A percentile compares a stretch with the other conserved stretches of the same genome.
These are phyloP conservation scores for Penicillium coffeae DNA, from an alignment of 495 filamentous ascomycete genomes.

Conservation along the genomic window DNA sequence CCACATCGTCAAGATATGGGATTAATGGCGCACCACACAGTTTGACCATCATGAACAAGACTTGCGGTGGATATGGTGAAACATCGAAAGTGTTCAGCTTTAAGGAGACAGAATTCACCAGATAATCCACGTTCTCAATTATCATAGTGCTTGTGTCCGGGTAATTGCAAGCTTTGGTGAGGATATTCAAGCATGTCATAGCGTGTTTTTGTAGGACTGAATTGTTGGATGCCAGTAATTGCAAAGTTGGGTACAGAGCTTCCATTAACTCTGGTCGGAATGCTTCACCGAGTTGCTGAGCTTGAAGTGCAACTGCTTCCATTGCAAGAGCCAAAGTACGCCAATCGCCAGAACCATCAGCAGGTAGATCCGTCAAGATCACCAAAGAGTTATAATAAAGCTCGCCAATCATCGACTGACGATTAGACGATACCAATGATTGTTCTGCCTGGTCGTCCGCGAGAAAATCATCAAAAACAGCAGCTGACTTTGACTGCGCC, in stretches of 20 bases:
- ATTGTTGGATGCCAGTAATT: conserved; percentile 74
- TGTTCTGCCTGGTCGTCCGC: conserved; percentile 36
- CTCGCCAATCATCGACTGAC: conserved; percentile 63
- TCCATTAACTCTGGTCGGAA: conserved; percentile 89
- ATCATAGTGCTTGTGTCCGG: conserved; percentile 69
- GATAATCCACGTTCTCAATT: conserved; percentile 91
- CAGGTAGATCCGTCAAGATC: conserved; percentile 51
- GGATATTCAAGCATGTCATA: conserved; percentile 74
- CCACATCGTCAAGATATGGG: conserved; percentile 87
- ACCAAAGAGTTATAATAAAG: conserved; percentile 74
- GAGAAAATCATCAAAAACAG: conserved; percentile 65
- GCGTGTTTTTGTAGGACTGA: conserved; percentile 71
- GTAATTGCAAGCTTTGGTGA: conserved; percentile 76
- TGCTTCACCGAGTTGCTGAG: conserved; percentile 57
- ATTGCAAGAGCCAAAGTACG: conserved; percentile 64
- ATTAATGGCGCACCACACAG: conserved; percentile 77
- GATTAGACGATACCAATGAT: conserved; percentile 33
- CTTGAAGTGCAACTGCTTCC: conserved; percentile 69
- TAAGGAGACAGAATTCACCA: conserved; percentile 86
- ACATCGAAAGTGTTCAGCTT: conserved; percentile 89
- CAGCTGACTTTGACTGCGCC: conserved; percentile 38
- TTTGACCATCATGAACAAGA: conserved; percentile 90
- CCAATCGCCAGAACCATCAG: conserved; percentile 60
- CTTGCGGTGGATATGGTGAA: conserved; percentile 84
- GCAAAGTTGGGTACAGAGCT: conserved; percentile 81